These are phyloP conservation scores for Penicillium sp. DNA, from an alignment of 2,329 filamentous ascomycete species.

Conservation along the genomic window DNA sequence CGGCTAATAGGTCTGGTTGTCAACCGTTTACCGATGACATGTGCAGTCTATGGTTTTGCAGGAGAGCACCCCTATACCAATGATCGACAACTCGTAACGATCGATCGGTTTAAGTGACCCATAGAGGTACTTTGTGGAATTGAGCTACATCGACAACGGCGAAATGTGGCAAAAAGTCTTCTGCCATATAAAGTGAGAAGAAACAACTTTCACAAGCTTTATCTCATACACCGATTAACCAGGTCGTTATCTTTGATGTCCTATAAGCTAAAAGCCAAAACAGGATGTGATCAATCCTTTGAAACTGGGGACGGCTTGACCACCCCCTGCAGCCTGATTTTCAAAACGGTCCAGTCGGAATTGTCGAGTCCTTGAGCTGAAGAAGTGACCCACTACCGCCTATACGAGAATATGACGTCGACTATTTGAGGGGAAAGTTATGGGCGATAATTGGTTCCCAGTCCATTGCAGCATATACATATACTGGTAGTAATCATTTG, in stretches of 20 bases:
- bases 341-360: conserved; percentile 21
- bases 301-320: not conserved
- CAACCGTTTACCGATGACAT: not conserved
- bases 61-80: not conserved
- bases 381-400: conserved; percentile 8
- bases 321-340: not conserved
- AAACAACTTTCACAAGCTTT: not conserved
- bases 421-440: conserved; percentile 14
- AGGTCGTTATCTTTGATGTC: not conserved
- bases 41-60: not conserved
- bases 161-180: not conserved
- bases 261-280: not conserved
- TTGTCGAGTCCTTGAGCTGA: conserved; percentile 14
- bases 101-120: not conserved
- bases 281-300: not conserved
- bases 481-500: not conserved
- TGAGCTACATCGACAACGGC: not conserved
- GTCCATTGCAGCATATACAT: not conserved
- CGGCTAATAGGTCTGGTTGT: not conserved
- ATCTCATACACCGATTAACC: not conserved
- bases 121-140: not conserved
- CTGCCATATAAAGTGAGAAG: too few relatives aligned
- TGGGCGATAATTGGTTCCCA: not conserved
- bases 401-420: conserved; percentile 29
- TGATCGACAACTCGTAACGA: not conserved